Evolutionary conservation across 2,329 filamentous ascomycete genomes (phyloP).

Genomic region (Ascochyta rabiei): DNA sequence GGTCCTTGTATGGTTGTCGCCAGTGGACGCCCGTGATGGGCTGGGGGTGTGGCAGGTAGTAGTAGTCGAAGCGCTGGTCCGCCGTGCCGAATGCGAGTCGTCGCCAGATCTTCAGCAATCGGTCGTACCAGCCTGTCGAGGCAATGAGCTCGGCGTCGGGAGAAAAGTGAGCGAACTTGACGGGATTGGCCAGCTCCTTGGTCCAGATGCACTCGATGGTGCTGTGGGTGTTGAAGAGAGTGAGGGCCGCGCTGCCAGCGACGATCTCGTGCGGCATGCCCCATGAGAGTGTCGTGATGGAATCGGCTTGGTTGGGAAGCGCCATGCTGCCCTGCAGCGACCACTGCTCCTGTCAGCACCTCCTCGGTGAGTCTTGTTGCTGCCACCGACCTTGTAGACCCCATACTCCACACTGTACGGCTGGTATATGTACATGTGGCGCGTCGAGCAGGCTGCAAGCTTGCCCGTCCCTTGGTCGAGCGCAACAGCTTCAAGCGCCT

Average conservation of each 20-base stretch:
- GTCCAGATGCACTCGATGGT: conserved; percentile 71
- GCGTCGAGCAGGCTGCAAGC: conserved; percentile 75
- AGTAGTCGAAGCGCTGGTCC: conserved; percentile 86
- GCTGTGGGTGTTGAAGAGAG: conserved; percentile 67
- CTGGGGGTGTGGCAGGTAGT: conserved; percentile 84
- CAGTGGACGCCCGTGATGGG: conserved; percentile 84
- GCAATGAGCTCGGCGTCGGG: conserved; percentile 88
- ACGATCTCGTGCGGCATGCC: conserved; percentile 84
- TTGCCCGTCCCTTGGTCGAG: conserved; percentile 84
- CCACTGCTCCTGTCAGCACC: conserved; percentile 55
- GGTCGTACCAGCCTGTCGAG: conserved; percentile 77
- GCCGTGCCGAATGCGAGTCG: conserved; percentile 81
- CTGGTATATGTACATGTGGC: conserved; percentile 75
- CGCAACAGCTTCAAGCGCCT: conserved; percentile 74
- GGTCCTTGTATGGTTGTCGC: conserved; percentile 77
- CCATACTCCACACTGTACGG: conserved; percentile 74
- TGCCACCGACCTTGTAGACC: conserved; percentile 68
- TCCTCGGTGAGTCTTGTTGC: conserved; percentile 20
- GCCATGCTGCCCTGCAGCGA: conserved; percentile 66
- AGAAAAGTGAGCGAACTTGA: conserved; percentile 78
- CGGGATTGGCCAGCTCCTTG: conserved; percentile 72
- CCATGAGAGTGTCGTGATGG: conserved; percentile 77
- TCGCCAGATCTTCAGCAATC: conserved; percentile 91
- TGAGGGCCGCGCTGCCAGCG: conserved; percentile 72
- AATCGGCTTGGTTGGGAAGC: conserved; percentile 52